A percentile compares a stretch with the other conserved stretches of the same genome.
These are phyloP conservation scores for Coemansia sp. DNA, from an alignment of 192 early-diverging fungal species.

Conservation along the genomic window DNA sequence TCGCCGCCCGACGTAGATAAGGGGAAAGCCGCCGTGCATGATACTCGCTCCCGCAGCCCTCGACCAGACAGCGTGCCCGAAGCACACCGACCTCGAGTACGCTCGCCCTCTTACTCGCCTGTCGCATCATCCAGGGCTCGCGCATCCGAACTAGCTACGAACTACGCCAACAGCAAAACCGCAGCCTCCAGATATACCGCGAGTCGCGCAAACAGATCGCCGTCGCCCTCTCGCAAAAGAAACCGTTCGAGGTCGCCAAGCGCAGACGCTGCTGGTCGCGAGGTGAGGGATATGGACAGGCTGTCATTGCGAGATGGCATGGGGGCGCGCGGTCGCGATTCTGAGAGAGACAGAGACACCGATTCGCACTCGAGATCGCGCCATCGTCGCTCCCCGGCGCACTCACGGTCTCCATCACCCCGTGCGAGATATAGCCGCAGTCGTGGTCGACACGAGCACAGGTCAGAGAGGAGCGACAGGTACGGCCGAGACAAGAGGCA, in stretches of 20 bases:
- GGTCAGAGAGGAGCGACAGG: neutral
- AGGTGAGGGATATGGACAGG: slow-evolving; percentile 12
- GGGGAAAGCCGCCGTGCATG: neutral
- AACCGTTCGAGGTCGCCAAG: slow-evolving; percentile 3
- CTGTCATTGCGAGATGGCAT: slow-evolving; percentile 16
- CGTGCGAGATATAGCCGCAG: slow-evolving; percentile 1
- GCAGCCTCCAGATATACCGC: neutral
- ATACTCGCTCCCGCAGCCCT: slow-evolving; percentile 1
- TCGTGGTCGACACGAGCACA: neutral
- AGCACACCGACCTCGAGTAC: slow-evolving; percentile 9
- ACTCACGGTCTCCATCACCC: slow-evolving; percentile 10
- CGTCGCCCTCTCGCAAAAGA: slow-evolving; percentile 1
- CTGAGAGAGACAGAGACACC: neutral
- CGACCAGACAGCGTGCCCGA: neutral
- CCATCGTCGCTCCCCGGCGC: slow-evolving; percentile 8
- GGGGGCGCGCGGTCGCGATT: neutral
- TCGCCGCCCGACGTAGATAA: neutral
- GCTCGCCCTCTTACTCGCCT: slow-evolving; percentile 49
- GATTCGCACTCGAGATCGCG: neutral
- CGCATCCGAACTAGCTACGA: neutral
- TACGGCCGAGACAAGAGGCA: slow-evolving; percentile 8
- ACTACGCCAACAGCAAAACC: neutral
- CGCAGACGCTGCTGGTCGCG: neutral
- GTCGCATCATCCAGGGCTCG: neutral
- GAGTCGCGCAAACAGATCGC: neutral